These are phyloP conservation scores for Aspergillus phoenicis DNA, from an alignment of 2,329 filamentous ascomycete species.

Conservation along the genomic window DNA sequence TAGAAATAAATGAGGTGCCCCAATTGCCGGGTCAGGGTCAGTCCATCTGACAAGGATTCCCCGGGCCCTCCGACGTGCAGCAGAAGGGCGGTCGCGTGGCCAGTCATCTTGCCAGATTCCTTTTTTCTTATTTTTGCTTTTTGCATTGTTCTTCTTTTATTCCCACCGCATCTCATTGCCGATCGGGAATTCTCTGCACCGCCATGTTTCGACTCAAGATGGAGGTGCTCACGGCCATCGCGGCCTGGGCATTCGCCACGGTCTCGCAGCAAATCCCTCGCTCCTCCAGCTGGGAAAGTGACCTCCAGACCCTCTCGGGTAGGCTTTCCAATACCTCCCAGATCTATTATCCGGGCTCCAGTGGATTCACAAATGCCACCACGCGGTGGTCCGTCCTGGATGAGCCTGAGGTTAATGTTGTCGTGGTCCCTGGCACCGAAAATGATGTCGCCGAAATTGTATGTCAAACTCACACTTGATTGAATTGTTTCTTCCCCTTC, in stretches of 20 bases:
- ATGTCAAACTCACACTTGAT: slow-evolving; percentile 15
- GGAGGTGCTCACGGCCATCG: slow-evolving; percentile 27
- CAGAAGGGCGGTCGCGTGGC: not conserved
- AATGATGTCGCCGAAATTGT: slow-evolving; percentile 55
- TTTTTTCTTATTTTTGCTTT: not conserved
- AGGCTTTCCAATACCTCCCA: slow-evolving; percentile 44
- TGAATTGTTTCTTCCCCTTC: not conserved
- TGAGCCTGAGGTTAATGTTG: slow-evolving; percentile 48
- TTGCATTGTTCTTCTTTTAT: not conserved
- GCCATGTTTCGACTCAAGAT: slow-evolving; percentile 13
- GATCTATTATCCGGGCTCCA: slow-evolving; percentile 48
- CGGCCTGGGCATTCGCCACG: slow-evolving; percentile 27
- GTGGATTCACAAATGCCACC: slow-evolving; percentile 43
- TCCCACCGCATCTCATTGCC: not conserved
- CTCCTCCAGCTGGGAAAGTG: slow-evolving; percentile 11
- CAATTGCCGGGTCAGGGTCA: not conserved
- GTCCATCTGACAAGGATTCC: not conserved
- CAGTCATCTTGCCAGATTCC: not conserved
- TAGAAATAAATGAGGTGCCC: not conserved
- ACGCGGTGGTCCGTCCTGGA: slow-evolving; percentile 52
- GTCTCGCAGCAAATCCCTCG: not conserved
- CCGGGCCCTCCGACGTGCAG: not conserved
- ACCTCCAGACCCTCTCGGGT: slow-evolving; percentile 22
- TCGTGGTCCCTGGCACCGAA: slow-evolving; percentile 53
- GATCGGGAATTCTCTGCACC: not conserved